Base-by-base conservation (phyloP, 805 yeast genomes). In the Kuraishia borneana region DNA sequence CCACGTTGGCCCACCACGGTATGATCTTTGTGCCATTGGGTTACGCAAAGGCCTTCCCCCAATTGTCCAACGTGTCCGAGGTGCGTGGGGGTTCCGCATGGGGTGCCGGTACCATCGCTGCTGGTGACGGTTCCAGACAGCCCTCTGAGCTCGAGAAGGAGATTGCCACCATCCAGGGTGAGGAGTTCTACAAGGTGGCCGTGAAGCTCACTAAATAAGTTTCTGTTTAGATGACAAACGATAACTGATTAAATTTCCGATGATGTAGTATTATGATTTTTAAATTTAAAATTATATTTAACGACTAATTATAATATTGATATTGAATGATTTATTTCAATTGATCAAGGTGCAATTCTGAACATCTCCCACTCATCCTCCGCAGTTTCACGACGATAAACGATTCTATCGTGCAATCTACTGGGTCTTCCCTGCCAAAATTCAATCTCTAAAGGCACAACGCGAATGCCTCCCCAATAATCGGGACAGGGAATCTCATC, bases 341-440 rank as follows among this genome's bases (percentile, higher is more conserved):
- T 27, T 31, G 39, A 13, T 37, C 36, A 56, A 37, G 96, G 94
- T 6, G 94, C 83, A 27, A 85, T 59, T 56, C 96, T 72, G 26
- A 63, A 58, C 21, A 80, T 46, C 33, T 65, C 56, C 94, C 94
- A 88, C 21, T 64, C 58, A 10, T 59, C 64, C 13, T 60, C 68
- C 10, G 42, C 44, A 6, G 53, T 43, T 18, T 70, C 73, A 53
- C 94, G 67, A 40, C 70, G 68, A 57, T 69, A 88, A 10, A 77
- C 73, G 33, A 88, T 64, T 45, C 98, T 72, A 56, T 92, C 98
- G 55, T 92, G 98, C 34, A 89, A 63, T 54, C 98, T 72, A 50
- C 83, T 79, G 39, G 70, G 66, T 42, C 98, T 75, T 13, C 98
- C 98, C 61, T 92, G 98, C 96, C 97, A 92, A 51, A 89, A 92